phyloP scores from a whole-genome alignment of 2,329 filamentous ascomycete species.

The Chaetomiaceae sp. region DNA sequence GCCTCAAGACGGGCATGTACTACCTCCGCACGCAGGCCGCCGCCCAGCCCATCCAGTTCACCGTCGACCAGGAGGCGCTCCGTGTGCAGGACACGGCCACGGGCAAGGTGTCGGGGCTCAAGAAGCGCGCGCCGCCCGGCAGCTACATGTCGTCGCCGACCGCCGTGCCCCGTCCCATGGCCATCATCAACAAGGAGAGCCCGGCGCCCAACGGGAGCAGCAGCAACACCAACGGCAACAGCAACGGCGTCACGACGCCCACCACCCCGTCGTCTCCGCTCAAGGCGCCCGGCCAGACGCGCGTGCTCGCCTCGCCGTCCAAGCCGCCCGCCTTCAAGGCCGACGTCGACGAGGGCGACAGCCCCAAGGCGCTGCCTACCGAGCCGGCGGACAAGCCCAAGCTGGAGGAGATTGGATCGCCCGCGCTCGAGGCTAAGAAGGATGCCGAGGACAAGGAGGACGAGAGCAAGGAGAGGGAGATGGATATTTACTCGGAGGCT shows the following conservation, averaged over 20 bases:
- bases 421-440: constrained; percentile 49
- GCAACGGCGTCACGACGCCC: constrained; percentile 64
- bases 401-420: constrained; percentile 60
- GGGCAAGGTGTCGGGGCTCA: constrained; percentile 58
- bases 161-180: constrained; percentile 61
- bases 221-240: too few species aligned
- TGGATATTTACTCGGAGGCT: constrained; percentile 92
- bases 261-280: constrained; percentile 56
- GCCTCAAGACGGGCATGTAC: constrained; percentile 99
- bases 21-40: constrained; percentile 98
- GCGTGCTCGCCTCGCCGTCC: constrained; percentile 52
- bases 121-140: constrained; percentile 64
- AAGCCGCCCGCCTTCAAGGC: constrained; percentile 69
- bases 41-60: constrained; percentile 96
- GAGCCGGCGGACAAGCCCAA: constrained; percentile 62
- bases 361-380: constrained; percentile 70
- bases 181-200: constrained; percentile 54
- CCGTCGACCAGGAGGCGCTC: constrained; percentile 92
- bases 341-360: constrained; percentile 71
- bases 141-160: constrained; percentile 55
- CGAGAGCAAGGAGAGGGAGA: constrained; percentile 70
- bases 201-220: constrained; percentile 28
- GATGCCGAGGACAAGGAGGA: constrained; percentile 64
- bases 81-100: constrained; percentile 80
- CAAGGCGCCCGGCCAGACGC: constrained; percentile 34